Evolutionary conservation across 2,329 filamentous ascomycete species (phyloP).

Genomic region (Hypoxylon sp.): DNA sequence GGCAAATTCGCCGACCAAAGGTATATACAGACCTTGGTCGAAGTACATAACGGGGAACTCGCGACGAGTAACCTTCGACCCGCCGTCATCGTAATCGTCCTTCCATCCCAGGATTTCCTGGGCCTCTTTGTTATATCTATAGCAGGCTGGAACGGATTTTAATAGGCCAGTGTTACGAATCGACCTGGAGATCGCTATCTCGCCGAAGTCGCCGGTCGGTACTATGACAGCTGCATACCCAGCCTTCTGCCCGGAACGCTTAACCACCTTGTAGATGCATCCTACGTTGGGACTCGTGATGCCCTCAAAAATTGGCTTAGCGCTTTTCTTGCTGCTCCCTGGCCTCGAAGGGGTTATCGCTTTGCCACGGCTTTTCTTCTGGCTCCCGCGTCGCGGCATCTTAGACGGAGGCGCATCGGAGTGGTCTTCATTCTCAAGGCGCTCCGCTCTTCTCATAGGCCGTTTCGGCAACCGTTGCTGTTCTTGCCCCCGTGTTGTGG

Average conservation of each 20-base stretch:
- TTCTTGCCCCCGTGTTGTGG: neutral
- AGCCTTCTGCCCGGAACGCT: neutral
- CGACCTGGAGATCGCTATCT: slow-evolving; percentile 20
- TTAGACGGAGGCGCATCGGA: neutral
- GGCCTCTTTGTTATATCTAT: neutral
- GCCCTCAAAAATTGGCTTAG: neutral
- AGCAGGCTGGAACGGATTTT: slow-evolving; percentile 12
- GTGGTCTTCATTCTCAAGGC: neutral
- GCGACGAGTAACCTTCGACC: slow-evolving; percentile 12
- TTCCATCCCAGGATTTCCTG: slow-evolving; percentile 13
- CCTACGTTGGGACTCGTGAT: slow-evolving; percentile 10
- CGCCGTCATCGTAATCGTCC: slow-evolving; percentile 18
- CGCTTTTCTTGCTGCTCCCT: neutral
- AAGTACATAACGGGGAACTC: slow-evolving; percentile 18
- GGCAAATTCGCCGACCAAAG: slow-evolving; percentile 1
- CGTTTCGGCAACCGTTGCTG: neutral
- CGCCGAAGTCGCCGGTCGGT: slow-evolving; percentile 6
- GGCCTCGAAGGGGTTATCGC: neutral
- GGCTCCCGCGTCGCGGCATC: neutral
- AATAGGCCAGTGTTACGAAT: slow-evolving; percentile 4
- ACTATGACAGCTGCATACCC: slow-evolving; percentile 14
- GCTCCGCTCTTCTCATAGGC: neutral
- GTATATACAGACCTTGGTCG: neutral
- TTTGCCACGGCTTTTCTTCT: neutral
- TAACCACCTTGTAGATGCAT: slow-evolving; percentile 10